A percentile compares a stretch with the other conserved stretches of the same genome.
Evolutionary conservation across 2,329 filamentous ascomycete genomes (phyloP).

Genomic region (Calonectria hawksworthii): DNA sequence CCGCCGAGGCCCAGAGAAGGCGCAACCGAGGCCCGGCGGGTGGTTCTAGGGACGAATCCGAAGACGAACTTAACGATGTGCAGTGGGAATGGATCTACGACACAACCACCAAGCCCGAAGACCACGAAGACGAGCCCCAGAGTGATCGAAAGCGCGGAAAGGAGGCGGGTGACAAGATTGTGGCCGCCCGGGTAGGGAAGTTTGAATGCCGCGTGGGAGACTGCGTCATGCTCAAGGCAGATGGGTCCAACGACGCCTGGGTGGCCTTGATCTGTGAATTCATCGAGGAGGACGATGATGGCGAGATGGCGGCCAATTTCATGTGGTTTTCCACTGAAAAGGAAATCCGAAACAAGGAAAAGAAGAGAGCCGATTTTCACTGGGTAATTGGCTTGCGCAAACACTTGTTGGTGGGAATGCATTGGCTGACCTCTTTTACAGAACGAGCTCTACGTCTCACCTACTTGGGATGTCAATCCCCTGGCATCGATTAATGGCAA

Average conservation of each 20-base stretch:
- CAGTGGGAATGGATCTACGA: conserved; percentile 87
- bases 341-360: conserved; percentile 86
- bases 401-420: not conserved
- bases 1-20: conserved; percentile 35
- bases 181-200: conserved; percentile 85
- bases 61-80: conserved; percentile 86
- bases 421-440: conserved; percentile 47
- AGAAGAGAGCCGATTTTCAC: conserved; percentile 85
- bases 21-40: conserved; percentile 58
- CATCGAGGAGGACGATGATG: conserved; percentile 75
- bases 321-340: conserved; percentile 97
- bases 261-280: conserved; percentile 91
- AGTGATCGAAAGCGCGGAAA: conserved; percentile 54
- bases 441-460: conserved; percentile 94
- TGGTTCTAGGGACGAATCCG: conserved; percentile 82
- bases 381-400: conserved; percentile 61
- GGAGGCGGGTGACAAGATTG: conserved; percentile 65
- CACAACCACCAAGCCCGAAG: conserved; percentile 48
- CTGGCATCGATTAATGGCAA: conserved; percentile 92
- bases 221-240: conserved; percentile 87
- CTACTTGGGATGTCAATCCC: conserved; percentile 89
- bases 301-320: conserved; percentile 84
- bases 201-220: conserved; percentile 89
- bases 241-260: conserved; percentile 90
- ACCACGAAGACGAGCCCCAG: conserved; percentile 43